A percentile compares a stretch with the other conserved stretches of the same genome.
These are phyloP conservation scores for Serpula lacrymans DNA, from an alignment of 768 basidiomycete genomes.

Conservation along the genomic window DNA sequence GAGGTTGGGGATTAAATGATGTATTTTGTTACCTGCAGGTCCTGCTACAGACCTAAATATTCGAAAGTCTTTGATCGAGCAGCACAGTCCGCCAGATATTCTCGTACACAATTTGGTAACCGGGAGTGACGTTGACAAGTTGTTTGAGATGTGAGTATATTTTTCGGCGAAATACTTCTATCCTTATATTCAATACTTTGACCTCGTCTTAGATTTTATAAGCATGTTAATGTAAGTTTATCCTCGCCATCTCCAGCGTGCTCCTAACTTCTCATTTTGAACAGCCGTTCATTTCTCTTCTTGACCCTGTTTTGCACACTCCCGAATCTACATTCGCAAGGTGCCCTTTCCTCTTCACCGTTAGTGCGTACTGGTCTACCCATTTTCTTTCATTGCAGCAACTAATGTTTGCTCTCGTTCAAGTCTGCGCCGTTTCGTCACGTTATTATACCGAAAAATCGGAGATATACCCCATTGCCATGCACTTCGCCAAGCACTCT, in stretches of 20 bases:
- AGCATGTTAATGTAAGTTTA: conserved; percentile 58
- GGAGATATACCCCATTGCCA: conserved; percentile 82
- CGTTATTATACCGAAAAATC: conserved; percentile 76
- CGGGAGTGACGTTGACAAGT: conserved; percentile 71
- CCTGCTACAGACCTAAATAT: conserved; percentile 70
- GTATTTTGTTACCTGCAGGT: conserved; percentile 35
- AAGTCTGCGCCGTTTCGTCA: conserved; percentile 85
- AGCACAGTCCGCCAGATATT: conserved; percentile 78
- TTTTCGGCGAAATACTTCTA: not conserved
- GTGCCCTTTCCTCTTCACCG: conserved; percentile 89
- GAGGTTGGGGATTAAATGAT: not conserved
- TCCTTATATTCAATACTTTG: conserved; percentile 2
- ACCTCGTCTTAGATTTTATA: conserved; percentile 55
- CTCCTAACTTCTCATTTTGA: not conserved
- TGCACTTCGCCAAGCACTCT: conserved; percentile 84
- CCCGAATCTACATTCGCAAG: conserved; percentile 75
- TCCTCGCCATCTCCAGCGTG: conserved; percentile 2
- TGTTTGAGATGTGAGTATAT: conserved; percentile 74
- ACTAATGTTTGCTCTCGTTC: conserved; percentile 1
- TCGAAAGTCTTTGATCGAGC: conserved; percentile 70
- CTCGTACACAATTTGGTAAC: conserved; percentile 76
- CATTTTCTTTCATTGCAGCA: not conserved
- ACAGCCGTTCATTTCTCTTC: conserved; percentile 66
- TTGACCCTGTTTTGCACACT: conserved; percentile 81
- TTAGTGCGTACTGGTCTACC: conserved; percentile 46